phyloP scores from a whole-genome alignment of 192 early-diverging fungal species.

The Coemansia sp. region DNA sequence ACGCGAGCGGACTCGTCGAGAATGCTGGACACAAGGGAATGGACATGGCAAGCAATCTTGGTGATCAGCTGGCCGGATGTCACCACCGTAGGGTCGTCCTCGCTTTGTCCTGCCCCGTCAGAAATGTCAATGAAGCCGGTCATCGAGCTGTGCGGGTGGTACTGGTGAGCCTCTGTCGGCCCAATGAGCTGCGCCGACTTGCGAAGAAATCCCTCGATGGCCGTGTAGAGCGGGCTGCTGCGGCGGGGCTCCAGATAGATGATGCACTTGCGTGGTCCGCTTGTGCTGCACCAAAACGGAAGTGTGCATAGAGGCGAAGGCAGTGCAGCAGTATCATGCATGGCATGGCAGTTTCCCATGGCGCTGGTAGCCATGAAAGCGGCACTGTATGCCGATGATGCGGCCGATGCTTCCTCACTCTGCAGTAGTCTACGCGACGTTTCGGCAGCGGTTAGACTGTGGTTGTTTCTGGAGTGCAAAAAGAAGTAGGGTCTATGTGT shows the following conservation, averaged over 20 bases:
- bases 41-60: conserved; percentile 16
- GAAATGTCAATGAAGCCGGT: conserved; percentile 49
- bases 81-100: not conserved
- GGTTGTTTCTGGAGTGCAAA: not conserved
- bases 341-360: not conserved
- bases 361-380: conserved; percentile 3
- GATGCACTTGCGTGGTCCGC: conserved; percentile 34
- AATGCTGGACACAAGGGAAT: conserved; percentile 8
- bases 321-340: not conserved
- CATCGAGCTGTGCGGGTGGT: conserved; percentile 53
- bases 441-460: not conserved
- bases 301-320: conserved; percentile 20
- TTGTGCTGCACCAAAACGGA: conserved; percentile 18
- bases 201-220: conserved; percentile 36
- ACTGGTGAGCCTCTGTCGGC: conserved; percentile 43
- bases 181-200: conserved; percentile 19
- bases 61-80: conserved; percentile 8
- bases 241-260: conserved; percentile 46
- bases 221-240: conserved; percentile 27
- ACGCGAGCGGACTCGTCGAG: conserved; percentile 7
- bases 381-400: not conserved
- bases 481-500: not conserved
- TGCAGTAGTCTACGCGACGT: not conserved
- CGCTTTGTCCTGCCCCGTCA: not conserved
- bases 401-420: not conserved